phyloP scores from a whole-genome alignment of 352 stramenopile species.

The Phytophthora tentaculata region DNA sequence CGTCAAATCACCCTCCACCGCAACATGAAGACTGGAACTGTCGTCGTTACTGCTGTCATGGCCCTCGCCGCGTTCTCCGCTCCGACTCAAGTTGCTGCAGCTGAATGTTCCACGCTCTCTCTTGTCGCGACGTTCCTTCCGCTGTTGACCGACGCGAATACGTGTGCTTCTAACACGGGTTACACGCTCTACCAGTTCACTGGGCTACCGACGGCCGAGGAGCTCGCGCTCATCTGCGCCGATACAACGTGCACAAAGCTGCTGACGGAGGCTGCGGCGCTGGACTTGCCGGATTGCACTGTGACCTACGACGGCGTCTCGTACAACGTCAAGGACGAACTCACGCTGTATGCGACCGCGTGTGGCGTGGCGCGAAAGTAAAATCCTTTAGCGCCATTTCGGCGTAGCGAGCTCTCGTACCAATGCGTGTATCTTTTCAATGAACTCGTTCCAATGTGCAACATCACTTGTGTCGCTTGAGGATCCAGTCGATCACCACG shows the following conservation, averaged over 20 bases:
- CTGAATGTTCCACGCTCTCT: slow-evolving; percentile 22
- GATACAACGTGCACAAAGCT: slow-evolving; percentile 34
- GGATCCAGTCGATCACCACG: too few species aligned
- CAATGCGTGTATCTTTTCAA: slow-evolving; percentile 13
- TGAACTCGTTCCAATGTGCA: slow-evolving; percentile 7
- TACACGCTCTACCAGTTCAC: slow-evolving; percentile 39
- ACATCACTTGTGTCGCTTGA: neutral
- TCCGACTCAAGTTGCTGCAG: slow-evolving; percentile 20
- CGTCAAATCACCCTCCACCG: slow-evolving; percentile 5
- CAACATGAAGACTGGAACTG: slow-evolving; percentile 26
- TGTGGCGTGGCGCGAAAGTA: slow-evolving; percentile 32
- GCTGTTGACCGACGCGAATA: slow-evolving; percentile 31
- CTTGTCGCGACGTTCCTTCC: slow-evolving; percentile 30
- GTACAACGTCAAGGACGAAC: slow-evolving; percentile 37
- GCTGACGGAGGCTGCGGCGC: slow-evolving; percentile 21
- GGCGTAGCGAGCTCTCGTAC: neutral
- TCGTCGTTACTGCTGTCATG: slow-evolving; percentile 18
- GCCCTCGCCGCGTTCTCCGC: slow-evolving; percentile 12
- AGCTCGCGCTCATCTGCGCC: slow-evolving; percentile 32
- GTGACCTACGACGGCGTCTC: slow-evolving; percentile 31
- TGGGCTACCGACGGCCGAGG: slow-evolving; percentile 22
- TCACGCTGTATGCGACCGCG: slow-evolving; percentile 28
- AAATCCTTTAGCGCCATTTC: too few species aligned
- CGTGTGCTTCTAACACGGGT: slow-evolving; percentile 30
- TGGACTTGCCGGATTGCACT: slow-evolving; percentile 37